Evolutionary conservation across 2,329 filamentous ascomycete genomes (phyloP).

Genomic region (Pseudonectria foliicola): DNA sequence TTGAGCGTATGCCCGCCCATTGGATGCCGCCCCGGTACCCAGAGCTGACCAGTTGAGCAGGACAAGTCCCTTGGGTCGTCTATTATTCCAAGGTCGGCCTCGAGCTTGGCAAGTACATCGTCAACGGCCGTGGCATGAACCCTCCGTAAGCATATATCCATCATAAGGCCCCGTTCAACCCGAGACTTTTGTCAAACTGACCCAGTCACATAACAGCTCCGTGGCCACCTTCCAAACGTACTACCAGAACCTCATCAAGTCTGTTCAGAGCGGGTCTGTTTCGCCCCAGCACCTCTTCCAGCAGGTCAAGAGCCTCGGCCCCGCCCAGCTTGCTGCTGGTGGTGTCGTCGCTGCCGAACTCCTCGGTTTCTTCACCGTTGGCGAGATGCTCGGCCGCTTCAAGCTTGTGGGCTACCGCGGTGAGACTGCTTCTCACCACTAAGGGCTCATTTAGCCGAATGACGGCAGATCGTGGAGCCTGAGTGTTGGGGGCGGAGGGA

Average conservation of each 20-base stretch:
- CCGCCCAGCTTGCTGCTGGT: slow-evolving; percentile 61
- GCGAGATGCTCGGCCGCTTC: slow-evolving; percentile 91
- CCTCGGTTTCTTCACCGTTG: slow-evolving; percentile 94
- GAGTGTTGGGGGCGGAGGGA: slow-evolving; percentile 8
- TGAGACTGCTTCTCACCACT: slow-evolving; percentile 56
- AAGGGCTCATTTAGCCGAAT: slow-evolving; percentile 20
- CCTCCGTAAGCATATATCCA: slow-evolving; percentile 88
- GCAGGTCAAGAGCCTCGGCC: slow-evolving; percentile 61
- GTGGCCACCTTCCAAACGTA: slow-evolving; percentile 78
- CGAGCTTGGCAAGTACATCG: slow-evolving; percentile 83
- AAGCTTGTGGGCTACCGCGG: slow-evolving; percentile 93
- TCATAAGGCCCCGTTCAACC: slow-evolving; percentile 4
- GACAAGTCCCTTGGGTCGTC: slow-evolving; percentile 74
- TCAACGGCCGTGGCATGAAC: slow-evolving; percentile 81
- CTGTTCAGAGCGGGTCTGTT: slow-evolving; percentile 57
- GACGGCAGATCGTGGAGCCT: slow-evolving; percentile 2
- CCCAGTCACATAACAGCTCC: slow-evolving; percentile 45
- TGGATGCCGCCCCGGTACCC: background rate
- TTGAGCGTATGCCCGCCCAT: slow-evolving; percentile 66
- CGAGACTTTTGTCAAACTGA: slow-evolving; percentile 7
- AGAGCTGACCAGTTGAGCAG: slow-evolving; percentile 38
- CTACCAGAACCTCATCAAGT: slow-evolving; percentile 68
- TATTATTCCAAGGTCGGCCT: slow-evolving; percentile 89
- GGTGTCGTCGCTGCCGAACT: slow-evolving; percentile 80
- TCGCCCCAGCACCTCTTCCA: slow-evolving; percentile 50